Evolutionary conservation across 441 rosid genomes (phyloP), one percentile per base, ranked within the genome.

Genomic region (Mallotus japonicus): DNA sequence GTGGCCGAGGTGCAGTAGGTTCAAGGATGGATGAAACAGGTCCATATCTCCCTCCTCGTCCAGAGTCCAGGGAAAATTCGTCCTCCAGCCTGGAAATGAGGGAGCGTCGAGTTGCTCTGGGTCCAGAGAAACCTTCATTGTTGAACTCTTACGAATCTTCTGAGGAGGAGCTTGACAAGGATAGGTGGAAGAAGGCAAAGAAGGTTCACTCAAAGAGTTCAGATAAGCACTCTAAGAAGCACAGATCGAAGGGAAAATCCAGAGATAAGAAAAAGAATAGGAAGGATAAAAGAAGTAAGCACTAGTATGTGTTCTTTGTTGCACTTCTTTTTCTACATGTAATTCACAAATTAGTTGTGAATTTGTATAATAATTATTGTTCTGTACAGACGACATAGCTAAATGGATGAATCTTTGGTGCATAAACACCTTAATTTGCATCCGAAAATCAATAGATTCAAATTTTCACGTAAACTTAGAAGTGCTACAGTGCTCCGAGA

Each of bases 21-120:
- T 87, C 96, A 6, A 91, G 89, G 83, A 92, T 95, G 98, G 97
- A 92, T 67, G 99, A 92, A 80, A 83, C 93, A 46, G 87, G 88
- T 11, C 92, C 92, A 9, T 87, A 79, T 72, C 94, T 80, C 76
- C 78, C 83, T 6, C 55, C 80, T n/a, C 40, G 68, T 34, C 54
- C 80, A 0, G 87, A 81, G 42, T 62, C 72, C 16, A 62, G 62
- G 19, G 83, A 73, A 42, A 80, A 72, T 59, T 60, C 34, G 5
- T 61, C 85, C 22, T n/a, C 85, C 22, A 62, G 61, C 37, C 69
- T 37, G 13, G 81, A 77, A 75, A 58, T 56, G 8, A 75, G 83
- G 79, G 83, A 75, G n/a, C 73, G 70, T 32, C 75, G 62, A 13
- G 72, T 78, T 57, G 77, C 72, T 22, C 47, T 75, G 73, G 87